Conservation (phyloP, 352 stramenopile species). For the Globisporangium cederbergense region DNA sequence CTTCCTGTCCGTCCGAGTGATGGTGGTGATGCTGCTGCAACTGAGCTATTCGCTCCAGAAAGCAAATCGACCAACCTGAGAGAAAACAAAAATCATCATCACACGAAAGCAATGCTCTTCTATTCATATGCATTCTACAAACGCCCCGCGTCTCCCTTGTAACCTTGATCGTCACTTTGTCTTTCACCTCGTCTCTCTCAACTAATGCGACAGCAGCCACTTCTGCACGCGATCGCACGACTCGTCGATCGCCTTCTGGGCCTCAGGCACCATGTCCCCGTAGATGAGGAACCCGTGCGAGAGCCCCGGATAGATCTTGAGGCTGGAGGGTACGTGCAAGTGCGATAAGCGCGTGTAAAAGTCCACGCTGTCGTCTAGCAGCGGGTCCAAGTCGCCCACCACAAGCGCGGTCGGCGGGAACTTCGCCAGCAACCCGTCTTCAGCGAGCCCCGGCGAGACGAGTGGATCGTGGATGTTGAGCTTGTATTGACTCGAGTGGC, state of each 20-base stretch:
- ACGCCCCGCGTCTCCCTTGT: too few species aligned
- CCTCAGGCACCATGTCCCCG: slow-evolving; percentile 74
- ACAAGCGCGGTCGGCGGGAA: slow-evolving; percentile 82
- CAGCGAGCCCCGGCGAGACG: slow-evolving; percentile 76
- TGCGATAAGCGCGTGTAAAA: slow-evolving; percentile 85
- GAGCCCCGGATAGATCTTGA: slow-evolving; percentile 84
- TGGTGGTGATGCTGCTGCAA: too few species aligned
- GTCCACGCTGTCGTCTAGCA: slow-evolving; percentile 89
- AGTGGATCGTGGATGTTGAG: slow-evolving; percentile 86
- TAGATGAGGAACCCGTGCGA: slow-evolving; percentile 89
- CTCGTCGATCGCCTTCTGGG: slow-evolving; percentile 78
- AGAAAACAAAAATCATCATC: too few species aligned
- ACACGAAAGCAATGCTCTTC: too few species aligned
- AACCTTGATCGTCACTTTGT: too few species aligned
- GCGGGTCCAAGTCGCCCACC: slow-evolving; percentile 82
- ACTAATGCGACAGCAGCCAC: slow-evolving; percentile 18
- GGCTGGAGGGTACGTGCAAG: slow-evolving; percentile 65
- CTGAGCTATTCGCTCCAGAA: too few species aligned
- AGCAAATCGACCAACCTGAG: too few species aligned
- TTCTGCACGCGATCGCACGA: slow-evolving; percentile 75
- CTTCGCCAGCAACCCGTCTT: slow-evolving; percentile 67
- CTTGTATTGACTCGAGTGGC: slow-evolving; percentile 85
- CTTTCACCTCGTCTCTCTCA: too few species aligned
- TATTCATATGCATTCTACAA: too few species aligned
- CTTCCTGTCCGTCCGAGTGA: too few species aligned